Percentiles rank a stretch among this genome's conserved stretches.
Evolutionary conservation across 805 yeast species (phyloP).

Genomic region (Wickerhamiella australiensis): DNA sequence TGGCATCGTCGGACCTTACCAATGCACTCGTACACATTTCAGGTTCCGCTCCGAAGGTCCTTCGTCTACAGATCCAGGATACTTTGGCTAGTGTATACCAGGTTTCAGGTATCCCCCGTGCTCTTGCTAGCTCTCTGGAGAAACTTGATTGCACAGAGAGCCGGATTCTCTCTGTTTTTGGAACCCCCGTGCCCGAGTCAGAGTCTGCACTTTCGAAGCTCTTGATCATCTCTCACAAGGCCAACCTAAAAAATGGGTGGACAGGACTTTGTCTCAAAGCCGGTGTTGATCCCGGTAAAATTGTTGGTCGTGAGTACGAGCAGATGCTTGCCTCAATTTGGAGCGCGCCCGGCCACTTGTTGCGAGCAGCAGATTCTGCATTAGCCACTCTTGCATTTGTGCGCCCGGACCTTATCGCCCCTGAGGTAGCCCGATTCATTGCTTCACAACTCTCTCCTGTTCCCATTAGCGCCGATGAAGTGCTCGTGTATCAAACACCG

Average conservation of each 20-base stretch:
- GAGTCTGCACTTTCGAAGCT: constrained; percentile 27
- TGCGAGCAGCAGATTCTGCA: constrained; percentile 21
- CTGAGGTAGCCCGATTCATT: constrained; percentile 38
- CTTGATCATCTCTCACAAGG: constrained; percentile 38
- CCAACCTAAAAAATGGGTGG: constrained; percentile 53
- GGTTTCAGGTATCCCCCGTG: neutral
- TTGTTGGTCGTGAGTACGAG: constrained; percentile 31
- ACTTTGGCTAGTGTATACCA: constrained; percentile 1
- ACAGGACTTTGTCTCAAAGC: constrained; percentile 56
- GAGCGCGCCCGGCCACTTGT: constrained; percentile 22
- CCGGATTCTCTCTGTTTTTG: constrained; percentile 5
- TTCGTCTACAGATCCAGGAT: neutral
- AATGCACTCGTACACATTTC: constrained; percentile 5
- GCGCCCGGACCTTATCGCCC: constrained; percentile 48
- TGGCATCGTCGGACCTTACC: neutral
- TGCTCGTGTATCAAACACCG: constrained; percentile 52
- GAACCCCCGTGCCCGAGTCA: constrained; percentile 3
- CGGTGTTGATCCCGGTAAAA: constrained; percentile 48
- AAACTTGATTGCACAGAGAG: neutral
- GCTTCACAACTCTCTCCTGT: constrained; percentile 33
- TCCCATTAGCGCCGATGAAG: constrained; percentile 36
- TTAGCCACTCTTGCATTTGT: constrained; percentile 37
- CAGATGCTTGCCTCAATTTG: constrained; percentile 22
- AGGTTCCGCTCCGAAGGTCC: neutral
- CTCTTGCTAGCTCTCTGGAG: constrained; percentile 1